Evolutionary conservation across 1,284 basidiomycete genomes (phyloP).

Genomic region (Malassezia japonica): DNA sequence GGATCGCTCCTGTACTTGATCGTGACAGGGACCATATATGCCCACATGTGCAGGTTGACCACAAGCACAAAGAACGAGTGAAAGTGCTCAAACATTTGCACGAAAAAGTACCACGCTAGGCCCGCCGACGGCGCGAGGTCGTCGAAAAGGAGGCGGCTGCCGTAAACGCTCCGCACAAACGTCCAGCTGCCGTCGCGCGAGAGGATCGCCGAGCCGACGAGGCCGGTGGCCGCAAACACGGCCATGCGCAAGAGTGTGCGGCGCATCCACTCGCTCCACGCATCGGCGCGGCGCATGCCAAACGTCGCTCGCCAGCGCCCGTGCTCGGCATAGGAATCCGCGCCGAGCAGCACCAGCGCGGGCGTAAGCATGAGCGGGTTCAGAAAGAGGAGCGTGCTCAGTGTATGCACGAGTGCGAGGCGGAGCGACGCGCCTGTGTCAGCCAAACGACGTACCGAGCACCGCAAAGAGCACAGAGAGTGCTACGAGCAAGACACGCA

Average conservation of each 20-base stretch:
- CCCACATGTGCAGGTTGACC: slow-evolving; percentile 77
- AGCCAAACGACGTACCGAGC: too few relatives aligned
- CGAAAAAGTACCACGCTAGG: slow-evolving; percentile 98
- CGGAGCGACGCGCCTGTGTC: not conserved
- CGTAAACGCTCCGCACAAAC: slow-evolving; percentile 61
- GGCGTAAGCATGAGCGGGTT: slow-evolving; percentile 2
- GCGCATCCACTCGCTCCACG: slow-evolving; percentile 8
- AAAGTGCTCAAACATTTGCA: slow-evolving; percentile 98
- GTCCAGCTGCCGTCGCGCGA: slow-evolving; percentile 48
- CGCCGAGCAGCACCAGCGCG: slow-evolving; percentile 7
- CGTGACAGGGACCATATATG: slow-evolving; percentile 74
- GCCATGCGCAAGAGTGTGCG: not conserved
- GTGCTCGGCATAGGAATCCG: slow-evolving; percentile 6
- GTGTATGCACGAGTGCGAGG: slow-evolving; percentile 2
- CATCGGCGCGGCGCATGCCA: slow-evolving; percentile 5
- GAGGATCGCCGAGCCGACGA: slow-evolving; percentile 2
- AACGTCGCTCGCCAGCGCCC: slow-evolving; percentile 12
- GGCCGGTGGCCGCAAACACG: not conserved
- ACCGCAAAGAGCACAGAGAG: not conserved
- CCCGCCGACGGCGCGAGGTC: slow-evolving; percentile 79
- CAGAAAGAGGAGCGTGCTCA: slow-evolving; percentile 7
- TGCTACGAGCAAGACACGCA: slow-evolving; percentile 3
- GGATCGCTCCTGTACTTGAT: slow-evolving; percentile 72
- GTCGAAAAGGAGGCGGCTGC: slow-evolving; percentile 23
- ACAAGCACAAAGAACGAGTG: slow-evolving; percentile 86